Percentiles rank a stretch among this genome's conserved stretches.
Evolutionary conservation across 148 eudicot species (phyloP).

Genomic region (Bassia scoparia): DNA sequence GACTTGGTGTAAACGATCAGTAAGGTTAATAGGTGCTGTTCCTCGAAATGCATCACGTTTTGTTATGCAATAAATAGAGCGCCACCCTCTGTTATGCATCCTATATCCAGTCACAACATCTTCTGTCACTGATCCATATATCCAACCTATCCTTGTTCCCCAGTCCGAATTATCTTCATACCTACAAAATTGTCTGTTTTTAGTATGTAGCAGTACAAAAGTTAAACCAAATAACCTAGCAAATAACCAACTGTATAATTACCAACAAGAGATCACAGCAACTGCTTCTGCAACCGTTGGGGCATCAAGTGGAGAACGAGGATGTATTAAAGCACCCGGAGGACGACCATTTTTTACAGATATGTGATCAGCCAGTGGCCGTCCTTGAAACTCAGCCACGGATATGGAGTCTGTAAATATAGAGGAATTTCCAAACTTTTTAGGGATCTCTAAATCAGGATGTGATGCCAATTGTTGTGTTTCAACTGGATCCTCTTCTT

Average conservation of each 20-base stretch:
- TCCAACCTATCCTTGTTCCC: conserved; percentile 93
- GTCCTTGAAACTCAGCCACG: conserved; percentile 81
- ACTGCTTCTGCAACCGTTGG: conserved; percentile 93
- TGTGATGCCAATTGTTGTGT: conserved; percentile 44
- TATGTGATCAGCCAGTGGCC: conserved; percentile 80
- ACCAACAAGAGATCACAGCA: conserved; percentile 93
- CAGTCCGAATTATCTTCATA: conserved; percentile 89
- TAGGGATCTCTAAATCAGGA: conserved; percentile 72
- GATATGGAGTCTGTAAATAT: conserved; percentile 70
- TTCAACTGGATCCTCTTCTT: conserved; percentile 40
- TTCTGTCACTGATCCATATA: conserved; percentile 87
- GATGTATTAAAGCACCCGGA: conserved; percentile 65
- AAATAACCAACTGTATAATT: conserved; percentile 8
- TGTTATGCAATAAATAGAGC: conserved; percentile 84
- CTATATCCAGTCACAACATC: conserved; percentile 91
- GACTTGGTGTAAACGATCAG: conserved; percentile 87
- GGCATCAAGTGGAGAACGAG: conserved; percentile 78
- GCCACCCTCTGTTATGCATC: conserved; percentile 96
- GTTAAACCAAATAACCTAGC: not conserved
- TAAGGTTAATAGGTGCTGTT: conserved; percentile 85
- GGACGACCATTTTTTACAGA: conserved; percentile 83
- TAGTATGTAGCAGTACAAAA: not conserved
- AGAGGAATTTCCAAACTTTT: conserved; percentile 71
- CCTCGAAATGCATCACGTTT: conserved; percentile 89
- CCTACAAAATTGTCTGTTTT: conserved; percentile 33